phyloP scores from a whole-genome alignment of 176 grass and related monocot species.

The Rhynchospora breviuscula region DNA sequence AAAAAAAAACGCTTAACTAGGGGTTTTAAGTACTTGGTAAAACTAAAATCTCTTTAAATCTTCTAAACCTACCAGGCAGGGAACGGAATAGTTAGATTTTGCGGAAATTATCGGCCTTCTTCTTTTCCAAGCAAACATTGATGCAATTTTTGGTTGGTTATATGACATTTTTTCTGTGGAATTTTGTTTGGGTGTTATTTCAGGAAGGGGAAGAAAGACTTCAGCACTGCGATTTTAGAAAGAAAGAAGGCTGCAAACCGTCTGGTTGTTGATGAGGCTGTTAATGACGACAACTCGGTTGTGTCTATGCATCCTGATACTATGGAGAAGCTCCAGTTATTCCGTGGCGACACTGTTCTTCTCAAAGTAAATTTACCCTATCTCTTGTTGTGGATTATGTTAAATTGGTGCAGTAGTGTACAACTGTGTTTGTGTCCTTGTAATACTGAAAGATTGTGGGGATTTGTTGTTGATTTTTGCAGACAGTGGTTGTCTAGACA shows the following conservation, averaged over 20 bases:
- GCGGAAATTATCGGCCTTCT: neutral
- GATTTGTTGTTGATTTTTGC: neutral
- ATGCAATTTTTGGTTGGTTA: neutral
- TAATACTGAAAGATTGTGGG: too few relatives aligned
- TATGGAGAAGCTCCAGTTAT: slow-evolving; percentile 75
- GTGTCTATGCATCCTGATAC: slow-evolving; percentile 57
- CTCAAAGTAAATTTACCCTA: slow-evolving; percentile 39
- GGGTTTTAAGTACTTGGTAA: neutral
- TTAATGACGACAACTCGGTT: slow-evolving; percentile 66
- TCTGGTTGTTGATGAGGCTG: slow-evolving; percentile 66
- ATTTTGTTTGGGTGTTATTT: neutral
- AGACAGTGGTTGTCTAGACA: neutral
- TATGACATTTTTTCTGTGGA: neutral
- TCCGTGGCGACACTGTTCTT: slow-evolving; percentile 62
- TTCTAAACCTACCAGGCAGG: neutral
- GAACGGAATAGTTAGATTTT: neutral
- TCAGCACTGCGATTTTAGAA: slow-evolving; percentile 62
- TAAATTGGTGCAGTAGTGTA: neutral
- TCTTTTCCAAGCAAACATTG: neutral
- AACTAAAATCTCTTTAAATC: neutral
- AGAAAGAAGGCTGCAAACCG: slow-evolving; percentile 63
- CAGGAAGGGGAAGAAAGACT: slow-evolving; percentile 84
- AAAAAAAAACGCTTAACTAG: neutral
- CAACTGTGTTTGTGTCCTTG: too few relatives aligned
- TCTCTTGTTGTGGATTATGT: neutral